Evolutionary conservation across 192 early-diverging fungal genomes (phyloP).

Genomic region (Coemansia sp.): DNA sequence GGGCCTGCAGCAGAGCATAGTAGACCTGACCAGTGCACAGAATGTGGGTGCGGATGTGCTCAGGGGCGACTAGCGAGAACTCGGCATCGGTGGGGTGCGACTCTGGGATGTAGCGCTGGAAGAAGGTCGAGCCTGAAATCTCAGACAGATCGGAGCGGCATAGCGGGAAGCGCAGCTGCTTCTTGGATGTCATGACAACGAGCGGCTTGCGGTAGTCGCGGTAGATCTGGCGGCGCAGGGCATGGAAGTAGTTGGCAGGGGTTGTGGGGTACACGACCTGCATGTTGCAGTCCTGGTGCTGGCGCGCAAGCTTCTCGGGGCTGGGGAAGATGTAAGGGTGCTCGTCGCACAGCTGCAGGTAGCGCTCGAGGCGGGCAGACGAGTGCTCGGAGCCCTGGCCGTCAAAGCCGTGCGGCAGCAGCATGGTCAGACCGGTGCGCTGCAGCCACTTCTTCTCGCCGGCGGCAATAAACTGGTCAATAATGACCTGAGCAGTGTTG

Average conservation of each 20-base stretch:
- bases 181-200: slow-evolving; percentile 78
- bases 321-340: slow-evolving; percentile 82
- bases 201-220: slow-evolving; percentile 97
- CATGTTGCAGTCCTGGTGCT: slow-evolving; percentile 99
- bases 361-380: slow-evolving; percentile 91
- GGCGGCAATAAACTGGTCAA: slow-evolving; percentile 95
- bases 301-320: slow-evolving; percentile 77
- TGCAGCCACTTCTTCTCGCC: slow-evolving; percentile 99
- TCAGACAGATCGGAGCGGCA: slow-evolving; percentile 82
- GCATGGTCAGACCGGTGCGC: slow-evolving; percentile 89
- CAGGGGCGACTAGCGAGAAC: slow-evolving; percentile 70
- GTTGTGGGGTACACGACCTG: slow-evolving; percentile 96
- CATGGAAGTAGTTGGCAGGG: slow-evolving; percentile 98
- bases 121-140: slow-evolving; percentile 76
- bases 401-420: slow-evolving; percentile 97
- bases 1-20: slow-evolving; percentile 85
- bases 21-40: slow-evolving; percentile 98
- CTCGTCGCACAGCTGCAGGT: slow-evolving; percentile 93
- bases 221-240: slow-evolving; percentile 90
- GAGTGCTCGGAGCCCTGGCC: slow-evolving; percentile 99
- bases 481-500: slow-evolving; percentile 95
- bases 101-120: slow-evolving; percentile 94
- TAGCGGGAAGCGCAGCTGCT: slow-evolving; percentile 89
- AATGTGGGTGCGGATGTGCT: slow-evolving; percentile 88
- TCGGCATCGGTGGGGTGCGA: slow-evolving; percentile 68